Conservation (phyloP, 1,284 basidiomycete genomes). For the Leccinum angustisporum region DNA sequence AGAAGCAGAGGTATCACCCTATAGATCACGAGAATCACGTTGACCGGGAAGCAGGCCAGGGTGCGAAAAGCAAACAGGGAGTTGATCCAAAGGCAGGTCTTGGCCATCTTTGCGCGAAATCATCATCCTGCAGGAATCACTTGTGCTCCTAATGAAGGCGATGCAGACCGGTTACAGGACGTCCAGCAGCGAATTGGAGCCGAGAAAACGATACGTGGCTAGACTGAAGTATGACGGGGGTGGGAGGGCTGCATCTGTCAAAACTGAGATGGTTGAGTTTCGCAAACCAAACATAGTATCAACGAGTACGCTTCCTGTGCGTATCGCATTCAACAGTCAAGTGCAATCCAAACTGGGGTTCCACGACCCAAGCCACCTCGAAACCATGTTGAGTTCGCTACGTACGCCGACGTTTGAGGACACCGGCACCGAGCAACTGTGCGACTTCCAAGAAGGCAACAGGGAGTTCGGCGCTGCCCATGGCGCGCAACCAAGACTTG, state of each 20-base stretch:
- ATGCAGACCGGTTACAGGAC: slow-evolving; percentile 19
- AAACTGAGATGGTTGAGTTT: slow-evolving; percentile 17
- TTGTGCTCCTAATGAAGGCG: slow-evolving; percentile 6
- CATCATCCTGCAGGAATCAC: slow-evolving; percentile 3
- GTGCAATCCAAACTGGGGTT: slow-evolving; percentile 20
- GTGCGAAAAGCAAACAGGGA: slow-evolving; percentile 1
- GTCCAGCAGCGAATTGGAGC: slow-evolving; percentile 14
- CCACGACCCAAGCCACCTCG: slow-evolving; percentile 31
- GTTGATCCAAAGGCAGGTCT: slow-evolving; percentile 26
- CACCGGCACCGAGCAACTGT: slow-evolving; percentile 17
- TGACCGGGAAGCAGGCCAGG: slow-evolving; percentile 21
- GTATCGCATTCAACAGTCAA: slow-evolving; percentile 30
- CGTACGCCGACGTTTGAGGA: slow-evolving; percentile 26
- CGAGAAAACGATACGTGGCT: slow-evolving; percentile 22
- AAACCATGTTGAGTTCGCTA: slow-evolving; percentile 37
- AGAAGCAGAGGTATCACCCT: slow-evolving; percentile 5
- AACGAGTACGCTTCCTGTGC: slow-evolving; percentile 29
- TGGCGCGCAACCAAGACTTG: slow-evolving; percentile 32
- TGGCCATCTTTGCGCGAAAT: slow-evolving; percentile 18
- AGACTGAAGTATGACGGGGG: slow-evolving; percentile 25
- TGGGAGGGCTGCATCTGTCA: slow-evolving; percentile 22
- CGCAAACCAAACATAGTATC: slow-evolving; percentile 12
- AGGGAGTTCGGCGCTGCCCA: slow-evolving; percentile 20
- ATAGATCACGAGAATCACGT: slow-evolving; percentile 7
- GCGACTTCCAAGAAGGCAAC: slow-evolving; percentile 5